Percentiles rank a stretch among this genome's conserved stretches.
Evolutionary conservation across 306 rosid species (phyloP).

Genomic region (Glycine latifolia): DNA sequence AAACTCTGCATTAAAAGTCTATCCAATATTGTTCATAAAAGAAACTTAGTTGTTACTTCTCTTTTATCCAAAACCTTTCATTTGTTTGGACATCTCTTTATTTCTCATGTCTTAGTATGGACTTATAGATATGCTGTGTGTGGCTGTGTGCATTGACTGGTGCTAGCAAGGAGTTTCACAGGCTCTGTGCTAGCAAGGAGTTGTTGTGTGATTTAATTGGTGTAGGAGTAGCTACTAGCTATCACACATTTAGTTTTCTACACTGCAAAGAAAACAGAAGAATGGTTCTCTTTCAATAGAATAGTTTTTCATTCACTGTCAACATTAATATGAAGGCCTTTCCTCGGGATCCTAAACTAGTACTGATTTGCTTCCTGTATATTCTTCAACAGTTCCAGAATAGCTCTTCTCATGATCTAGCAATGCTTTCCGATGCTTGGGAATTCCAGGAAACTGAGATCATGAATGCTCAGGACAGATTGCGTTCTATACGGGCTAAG

Average conservation of each 20-base stretch:
- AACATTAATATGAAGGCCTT: slow-evolving; percentile 12
- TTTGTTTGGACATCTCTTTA: slow-evolving; percentile 24
- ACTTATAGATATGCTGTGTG: not conserved
- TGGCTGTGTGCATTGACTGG: slow-evolving; percentile 14
- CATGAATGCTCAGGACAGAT: slow-evolving; percentile 65
- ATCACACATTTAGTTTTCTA: slow-evolving; percentile 19
- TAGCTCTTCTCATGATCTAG: slow-evolving; percentile 64
- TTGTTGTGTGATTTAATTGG: slow-evolving; percentile 15
- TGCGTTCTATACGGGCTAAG: slow-evolving; percentile 83
- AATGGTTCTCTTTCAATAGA: not conserved
- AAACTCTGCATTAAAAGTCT: not conserved
- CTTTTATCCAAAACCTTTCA: slow-evolving; percentile 15
- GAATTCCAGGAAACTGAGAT: slow-evolving; percentile 91
- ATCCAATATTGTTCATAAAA: slow-evolving; percentile 5
- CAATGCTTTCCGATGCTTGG: slow-evolving; percentile 66
- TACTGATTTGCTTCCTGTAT: slow-evolving; percentile 39
- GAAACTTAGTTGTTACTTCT: slow-evolving; percentile 20
- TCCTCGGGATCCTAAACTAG: slow-evolving; percentile 13
- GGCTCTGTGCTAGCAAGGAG: not conserved
- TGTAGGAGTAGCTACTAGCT: slow-evolving; percentile 23
- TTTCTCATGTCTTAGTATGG: slow-evolving; percentile 1
- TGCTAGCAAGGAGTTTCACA: slow-evolving; percentile 1
- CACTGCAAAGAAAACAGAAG: slow-evolving; percentile 33
- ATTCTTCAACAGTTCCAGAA: slow-evolving; percentile 60
- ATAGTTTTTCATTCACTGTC: slow-evolving; percentile 16